phyloP scores from a whole-genome alignment of 1,284 basidiomycete genomes.

The Chalciporus sp. region DNA sequence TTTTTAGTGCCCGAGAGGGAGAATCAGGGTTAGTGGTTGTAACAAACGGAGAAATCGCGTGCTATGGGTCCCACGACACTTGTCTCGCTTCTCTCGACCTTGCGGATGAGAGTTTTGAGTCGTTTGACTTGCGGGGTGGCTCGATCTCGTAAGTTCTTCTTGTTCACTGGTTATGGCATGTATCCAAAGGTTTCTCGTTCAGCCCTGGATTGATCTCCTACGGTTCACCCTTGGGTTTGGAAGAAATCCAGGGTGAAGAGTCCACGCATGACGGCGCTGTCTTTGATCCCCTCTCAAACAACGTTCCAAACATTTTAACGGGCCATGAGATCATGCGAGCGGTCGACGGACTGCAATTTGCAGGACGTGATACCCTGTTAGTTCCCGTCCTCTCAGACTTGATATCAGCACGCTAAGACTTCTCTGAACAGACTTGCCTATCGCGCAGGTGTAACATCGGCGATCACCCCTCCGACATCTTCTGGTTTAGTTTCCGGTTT shows the following conservation, averaged over 20 bases:
- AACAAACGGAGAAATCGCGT: conserved; percentile 45
- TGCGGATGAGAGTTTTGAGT: conserved; percentile 18
- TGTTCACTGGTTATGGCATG: not conserved
- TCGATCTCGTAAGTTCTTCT: conserved; percentile 50
- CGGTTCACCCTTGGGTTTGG: conserved; percentile 60
- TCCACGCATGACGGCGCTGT: conserved; percentile 72
- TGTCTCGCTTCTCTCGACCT: conserved; percentile 16
- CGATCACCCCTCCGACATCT: conserved; percentile 63
- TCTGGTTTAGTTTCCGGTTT: conserved; percentile 66
- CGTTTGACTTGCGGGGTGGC: conserved; percentile 27
- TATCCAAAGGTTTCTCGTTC: not conserved
- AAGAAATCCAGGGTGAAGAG: conserved; percentile 61
- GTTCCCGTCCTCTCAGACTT: conserved; percentile 27
- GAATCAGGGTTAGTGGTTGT: conserved; percentile 42
- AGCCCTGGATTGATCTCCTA: conserved; percentile 63
- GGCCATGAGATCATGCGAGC: conserved; percentile 64
- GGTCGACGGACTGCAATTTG: conserved; percentile 74
- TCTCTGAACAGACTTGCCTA: conserved; percentile 56
- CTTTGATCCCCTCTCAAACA: conserved; percentile 48
- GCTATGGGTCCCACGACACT: conserved; percentile 33
- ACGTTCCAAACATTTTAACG: conserved; percentile 47
- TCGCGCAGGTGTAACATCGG: conserved; percentile 63
- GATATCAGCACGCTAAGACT: conserved; percentile 11
- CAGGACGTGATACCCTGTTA: conserved; percentile 69
- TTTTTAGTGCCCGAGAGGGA: conserved; percentile 20